These are phyloP conservation scores for Rhexocercosporidium sp. DNA, from an alignment of 2,329 filamentous ascomycete species.

Conservation along the genomic window DNA sequence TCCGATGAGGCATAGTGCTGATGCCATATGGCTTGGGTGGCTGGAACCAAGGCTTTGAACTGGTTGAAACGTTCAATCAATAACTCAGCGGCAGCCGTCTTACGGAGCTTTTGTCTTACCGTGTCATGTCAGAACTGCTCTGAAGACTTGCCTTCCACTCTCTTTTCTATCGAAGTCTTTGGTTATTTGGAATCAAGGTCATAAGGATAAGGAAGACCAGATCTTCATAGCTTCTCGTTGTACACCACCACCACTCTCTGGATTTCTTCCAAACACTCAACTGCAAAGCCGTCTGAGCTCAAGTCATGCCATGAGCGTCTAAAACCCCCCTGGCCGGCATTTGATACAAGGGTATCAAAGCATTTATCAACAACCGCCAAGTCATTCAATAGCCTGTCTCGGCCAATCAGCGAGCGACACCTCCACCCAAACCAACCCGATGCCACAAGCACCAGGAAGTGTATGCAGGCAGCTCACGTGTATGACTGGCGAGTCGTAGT, in stretches of 20 bases:
- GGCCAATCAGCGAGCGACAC: background rate
- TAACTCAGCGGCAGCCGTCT: too few relatives aligned
- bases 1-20: background rate
- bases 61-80: background rate
- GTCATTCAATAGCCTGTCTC: background rate
- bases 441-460: background rate
- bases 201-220: background rate
- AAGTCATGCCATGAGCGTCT: conserved; percentile 9
- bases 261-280: background rate
- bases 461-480: background rate
- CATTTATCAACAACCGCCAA: conserved; percentile 12
- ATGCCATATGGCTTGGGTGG: background rate
- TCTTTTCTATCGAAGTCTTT: background rate
- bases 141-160: too few relatives aligned
- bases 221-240: background rate
- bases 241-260: too few relatives aligned
- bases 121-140: background rate
- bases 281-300: conserved; percentile 1
- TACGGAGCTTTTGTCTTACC: background rate
- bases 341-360: conserved; percentile 14
- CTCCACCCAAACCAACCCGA: background rate
- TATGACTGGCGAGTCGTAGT: background rate
- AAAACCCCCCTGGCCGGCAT: conserved; percentile 10
- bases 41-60: background rate
- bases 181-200: background rate